Base-by-base conservation (phyloP, 2,329 filamentous ascomycete species). In the Trichophaea hybrida region DNA sequence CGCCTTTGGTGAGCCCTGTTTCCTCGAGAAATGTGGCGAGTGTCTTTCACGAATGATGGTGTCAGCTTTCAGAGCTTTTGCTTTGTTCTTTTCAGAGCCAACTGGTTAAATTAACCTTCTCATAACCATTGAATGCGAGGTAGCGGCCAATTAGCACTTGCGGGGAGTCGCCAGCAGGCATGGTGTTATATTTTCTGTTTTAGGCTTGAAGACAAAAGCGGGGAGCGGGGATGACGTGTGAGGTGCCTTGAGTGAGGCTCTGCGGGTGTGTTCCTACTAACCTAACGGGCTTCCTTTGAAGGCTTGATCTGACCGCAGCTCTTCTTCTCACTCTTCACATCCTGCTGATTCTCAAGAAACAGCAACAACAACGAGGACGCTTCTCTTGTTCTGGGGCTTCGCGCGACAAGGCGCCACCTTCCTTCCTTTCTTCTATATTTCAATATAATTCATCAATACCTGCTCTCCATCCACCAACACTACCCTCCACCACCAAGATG, bases 81-180 rank as follows among this genome's bases (percentile, higher is more conserved):
- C 12, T 58, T 54, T 40, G 31, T 2, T 33, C 13, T 1, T 8
- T 37, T 55, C 10, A 24, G 15, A 17, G 6, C 15, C 7, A 32
- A 24, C 32, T 24, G 44, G 38, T 35, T 49, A 34, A 24, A 12
- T 46, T 53, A 54, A 73, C 74, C 68, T 75, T 71, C 48, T 66
- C 67, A 59, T 73, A 75, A 38, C 71, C 72, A 61, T 73, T 74
- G 3, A 70, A 64, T 50, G 69, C 70, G 31, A 75, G 68, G 55
- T 71, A 75, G 4, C 70, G 71, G 31, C 74, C 74, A 15, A 75
- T 72, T 10, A 75, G 68, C 46, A 74, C 69, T 35, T 70, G 69
- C 8, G 73, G 72, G 8, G 72, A 73, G 55, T 69, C 68, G 15
- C 58, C 33, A 12, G 66, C 64, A n/a, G 68, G 65, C 68, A 70